Conservation (phyloP, 768 basidiomycete species). For the Hericium erinaceus region DNA sequence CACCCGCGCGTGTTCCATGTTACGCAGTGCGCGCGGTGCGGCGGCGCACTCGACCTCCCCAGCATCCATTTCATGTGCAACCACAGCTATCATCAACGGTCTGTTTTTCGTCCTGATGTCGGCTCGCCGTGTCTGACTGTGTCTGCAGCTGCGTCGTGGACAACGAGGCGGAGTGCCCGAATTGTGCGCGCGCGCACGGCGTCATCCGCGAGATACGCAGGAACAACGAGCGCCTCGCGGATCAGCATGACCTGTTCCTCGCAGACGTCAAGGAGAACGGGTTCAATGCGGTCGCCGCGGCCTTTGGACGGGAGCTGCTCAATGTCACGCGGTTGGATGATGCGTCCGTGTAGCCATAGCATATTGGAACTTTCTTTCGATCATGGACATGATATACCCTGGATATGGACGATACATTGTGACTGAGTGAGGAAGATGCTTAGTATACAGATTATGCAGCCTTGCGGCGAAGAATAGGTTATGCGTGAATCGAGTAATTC, state of each 20-base stretch:
- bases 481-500: neutral
- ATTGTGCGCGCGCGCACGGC: conserved; percentile 79
- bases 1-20: conserved; percentile 89
- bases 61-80: conserved; percentile 97
- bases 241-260: conserved; percentile 74
- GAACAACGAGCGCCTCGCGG: conserved; percentile 77
- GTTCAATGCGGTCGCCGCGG: conserved; percentile 61
- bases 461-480: too few species aligned
- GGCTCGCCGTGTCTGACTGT: neutral
- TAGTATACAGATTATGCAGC: neutral
- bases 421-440: neutral
- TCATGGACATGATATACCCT: neutral
- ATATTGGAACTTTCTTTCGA: neutral
- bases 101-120: conserved; percentile 8
- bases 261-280: conserved; percentile 64
- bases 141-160: conserved; percentile 72
- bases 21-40: conserved; percentile 84
- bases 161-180: conserved; percentile 83
- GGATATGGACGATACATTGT: neutral
- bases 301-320: conserved; percentile 60
- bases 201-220: conserved; percentile 83
- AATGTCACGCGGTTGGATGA: conserved; percentile 20
- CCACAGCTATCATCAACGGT: conserved; percentile 96
- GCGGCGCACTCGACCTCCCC: conserved; percentile 85
- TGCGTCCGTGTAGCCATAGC: neutral